Base-by-base conservation (phyloP, 2,329 filamentous ascomycete species). In the Byssochlamys sp. region DNA sequence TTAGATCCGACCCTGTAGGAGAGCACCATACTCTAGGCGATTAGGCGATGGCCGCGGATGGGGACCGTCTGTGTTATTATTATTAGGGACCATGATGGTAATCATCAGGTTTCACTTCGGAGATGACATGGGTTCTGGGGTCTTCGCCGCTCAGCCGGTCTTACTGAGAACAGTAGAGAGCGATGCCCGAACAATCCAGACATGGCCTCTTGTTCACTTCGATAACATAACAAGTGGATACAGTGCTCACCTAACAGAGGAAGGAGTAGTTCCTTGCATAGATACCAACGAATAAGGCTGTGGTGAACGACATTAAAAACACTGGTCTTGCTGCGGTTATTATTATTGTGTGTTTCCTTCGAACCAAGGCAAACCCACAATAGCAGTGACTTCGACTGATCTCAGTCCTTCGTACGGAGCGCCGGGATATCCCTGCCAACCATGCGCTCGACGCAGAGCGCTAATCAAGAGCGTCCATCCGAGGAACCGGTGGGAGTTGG, bases 401-500 rank as follows among this genome's bases (percentile, higher is more conserved):
- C 49, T 26, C 49, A 24, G 19, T 39, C 53, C 35, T 19, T 25
- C 19, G 14, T 35, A 26, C 33, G 33, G 29, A 25, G 33, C 25
- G n/a, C 29, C 11, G 24, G n/a, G 29, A 1, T 3, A 55, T 55
- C 53, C 53, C 33, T 55, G 53, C 53, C 29, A 19, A 55, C 53
- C 53, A 55, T 55, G 53, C 53, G 53, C 33, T 55, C 26, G 19
- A 11, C 33, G 33, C 53, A 55, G 53, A 55, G 25, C 52, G 29
- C 52, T 53, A 53, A 53, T 31, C 6, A 25, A 27, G 14, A 55
- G 53, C 19, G 24, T 10, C 33, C 28, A 26, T 53, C 49, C 25
- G 49, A 51, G 12, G 49, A 51, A 53, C 53, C 35, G 53, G 53
- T 55, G 33, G 53, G 35, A 53, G 24, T 31, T 55, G 24, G 53